These are phyloP conservation scores for Mycosphaerelloides madeirae DNA, from an alignment of 2,329 filamentous ascomycete species.

Conservation along the genomic window DNA sequence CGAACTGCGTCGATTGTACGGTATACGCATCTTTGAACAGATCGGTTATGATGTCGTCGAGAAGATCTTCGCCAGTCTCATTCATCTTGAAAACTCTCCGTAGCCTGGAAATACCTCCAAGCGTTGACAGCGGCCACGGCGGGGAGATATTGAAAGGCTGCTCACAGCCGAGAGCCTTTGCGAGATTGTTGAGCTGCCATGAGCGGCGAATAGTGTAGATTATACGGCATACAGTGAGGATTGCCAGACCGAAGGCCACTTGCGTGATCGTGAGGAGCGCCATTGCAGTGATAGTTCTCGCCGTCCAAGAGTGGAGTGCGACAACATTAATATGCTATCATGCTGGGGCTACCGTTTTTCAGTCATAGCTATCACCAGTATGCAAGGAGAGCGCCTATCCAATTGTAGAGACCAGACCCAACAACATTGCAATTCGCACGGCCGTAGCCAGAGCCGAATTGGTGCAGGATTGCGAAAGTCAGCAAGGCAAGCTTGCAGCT, in stretches of 20 bases:
- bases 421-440: no score
- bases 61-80: constrained; percentile 8
- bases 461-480: no score
- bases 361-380: no score
- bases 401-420: no score
- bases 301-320: neutral
- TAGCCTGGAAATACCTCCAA: neutral
- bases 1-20: constrained; percentile 5
- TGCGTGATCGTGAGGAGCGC: neutral
- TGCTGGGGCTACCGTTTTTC: no score
- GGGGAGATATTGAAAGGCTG: constrained; percentile 8
- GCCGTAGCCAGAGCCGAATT: no score
- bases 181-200: constrained; percentile 7
- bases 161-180: constrained; percentile 10
- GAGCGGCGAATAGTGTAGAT: constrained; percentile 1
- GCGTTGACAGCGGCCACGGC: constrained; percentile 7
- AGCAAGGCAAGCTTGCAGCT: no score
- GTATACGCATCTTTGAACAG: constrained; percentile 8
- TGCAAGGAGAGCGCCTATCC: no score
- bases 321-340: no score
- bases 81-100: neutral
- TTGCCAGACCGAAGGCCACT: neutral
- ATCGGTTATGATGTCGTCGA: constrained; percentile 10
- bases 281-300: neutral
- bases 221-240: neutral